Conservation (phyloP, 2,329 filamentous ascomycete species). For the Fusarium xyrophilum region DNA sequence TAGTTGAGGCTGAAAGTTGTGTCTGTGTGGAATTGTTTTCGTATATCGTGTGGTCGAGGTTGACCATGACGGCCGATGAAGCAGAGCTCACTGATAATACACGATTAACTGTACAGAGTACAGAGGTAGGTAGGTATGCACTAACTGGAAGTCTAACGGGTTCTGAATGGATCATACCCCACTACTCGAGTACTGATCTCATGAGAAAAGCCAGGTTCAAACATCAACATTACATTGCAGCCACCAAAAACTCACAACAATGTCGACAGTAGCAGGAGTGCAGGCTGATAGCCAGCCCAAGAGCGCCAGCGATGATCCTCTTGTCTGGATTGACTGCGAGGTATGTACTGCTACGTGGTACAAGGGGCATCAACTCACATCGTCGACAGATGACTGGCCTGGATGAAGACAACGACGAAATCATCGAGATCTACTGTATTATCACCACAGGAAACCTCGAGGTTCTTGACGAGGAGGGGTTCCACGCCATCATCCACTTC, state of each 20-base stretch:
- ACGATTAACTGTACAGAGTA: too few species aligned
- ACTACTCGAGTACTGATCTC: slow-evolving; percentile 22
- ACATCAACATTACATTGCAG: slow-evolving; percentile 26
- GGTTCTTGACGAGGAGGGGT: slow-evolving; percentile 77
- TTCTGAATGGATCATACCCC: slow-evolving; percentile 13
- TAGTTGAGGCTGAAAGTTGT: slow-evolving; percentile 1
- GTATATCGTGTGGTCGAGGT: slow-evolving; percentile 16
- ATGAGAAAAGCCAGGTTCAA: slow-evolving; percentile 6
- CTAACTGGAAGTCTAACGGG: slow-evolving; percentile 11
- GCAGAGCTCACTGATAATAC: slow-evolving; percentile 37
- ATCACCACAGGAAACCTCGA: slow-evolving; percentile 83
- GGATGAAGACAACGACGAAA: slow-evolving; percentile 79
- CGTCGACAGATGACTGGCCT: slow-evolving; percentile 75
- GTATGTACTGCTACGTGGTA: slow-evolving; percentile 34
- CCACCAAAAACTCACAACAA: slow-evolving; percentile 8
- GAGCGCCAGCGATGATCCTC: slow-evolving; percentile 58
- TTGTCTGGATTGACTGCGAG: slow-evolving; percentile 85
- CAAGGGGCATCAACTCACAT: slow-evolving; percentile 20
- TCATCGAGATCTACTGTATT: slow-evolving; percentile 91
- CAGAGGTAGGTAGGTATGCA: background rate
- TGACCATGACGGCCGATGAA: slow-evolving; percentile 29
- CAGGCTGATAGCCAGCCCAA: slow-evolving; percentile 33
- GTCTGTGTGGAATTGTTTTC: slow-evolving; percentile 7
- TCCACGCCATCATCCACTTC: slow-evolving; percentile 81
- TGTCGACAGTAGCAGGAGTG: slow-evolving; percentile 22